Evolutionary conservation across 1,284 basidiomycete genomes (phyloP), one percentile per base, ranked within the genome.

Genomic region (Takashimella tepidaria): DNA sequence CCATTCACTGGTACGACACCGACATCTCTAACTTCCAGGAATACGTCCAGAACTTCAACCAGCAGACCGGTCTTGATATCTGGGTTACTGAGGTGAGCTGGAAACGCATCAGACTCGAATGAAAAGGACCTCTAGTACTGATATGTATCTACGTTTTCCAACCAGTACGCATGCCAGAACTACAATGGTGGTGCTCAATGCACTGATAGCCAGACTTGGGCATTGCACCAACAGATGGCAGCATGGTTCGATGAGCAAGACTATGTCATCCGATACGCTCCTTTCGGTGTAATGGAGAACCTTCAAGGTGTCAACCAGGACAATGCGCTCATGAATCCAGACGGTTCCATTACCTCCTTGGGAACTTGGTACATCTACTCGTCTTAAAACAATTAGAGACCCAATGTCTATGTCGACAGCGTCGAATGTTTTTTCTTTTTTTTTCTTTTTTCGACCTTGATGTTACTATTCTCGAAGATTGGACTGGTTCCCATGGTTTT

Each of bases 281-380:
- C 83, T 41, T 92, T 89, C 69, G 87, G 88, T 68, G 76, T 80
- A 47, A 84, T 88, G 82, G 68, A 80, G 55, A 74, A 87, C 66
- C 80, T 91, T 81, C 77, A 79, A 55, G 82, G 83, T 50, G 86
- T 89, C 67, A 85, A 87, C 77, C 62, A 75, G 23, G 69, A 75
- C 45, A 87, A 90, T 74, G 72, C 77, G 49, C 77, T 76, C 47
- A 76, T 77, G 73, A 63, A 67, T 59, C 53, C 61, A 4, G 55
- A 55, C 37, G 73, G 73, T 19, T 37, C 42, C 49, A 72, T 74
- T 60, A 74, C 73, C 46, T 57, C 54, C 37, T 64, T 76, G 45
- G 74, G 74, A 48, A 49, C 43, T 21, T 73, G 68, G 69, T 58
- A 58, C 53, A 26, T 49, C 44, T 3, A 13, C 42, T 19, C 23